A percentile compares a stretch with the other conserved stretches of the same genome.
phyloP scores from a whole-genome alignment of 2,329 filamentous ascomycete species.

The Xylariaceae sp. region DNA sequence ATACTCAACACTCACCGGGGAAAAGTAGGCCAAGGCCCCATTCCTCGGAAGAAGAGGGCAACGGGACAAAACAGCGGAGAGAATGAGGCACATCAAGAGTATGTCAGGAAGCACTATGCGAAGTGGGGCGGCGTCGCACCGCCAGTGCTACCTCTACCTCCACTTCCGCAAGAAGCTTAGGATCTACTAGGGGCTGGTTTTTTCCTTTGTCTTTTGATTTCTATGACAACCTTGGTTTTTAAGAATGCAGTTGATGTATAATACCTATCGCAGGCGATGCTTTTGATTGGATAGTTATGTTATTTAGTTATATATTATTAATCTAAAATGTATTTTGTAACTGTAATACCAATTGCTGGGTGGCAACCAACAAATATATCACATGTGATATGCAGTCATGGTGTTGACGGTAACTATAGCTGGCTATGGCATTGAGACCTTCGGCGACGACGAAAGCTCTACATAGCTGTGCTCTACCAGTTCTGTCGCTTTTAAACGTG shows the following conservation, averaged over 20 bases:
- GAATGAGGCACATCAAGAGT: neutral
- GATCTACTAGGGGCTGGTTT: too few relatives aligned
- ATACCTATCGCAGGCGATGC: neutral
- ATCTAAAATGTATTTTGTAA: neutral
- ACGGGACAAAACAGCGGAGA: neutral
- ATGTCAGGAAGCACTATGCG: neutral
- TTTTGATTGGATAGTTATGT: too few relatives aligned
- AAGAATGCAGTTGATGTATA: too few relatives aligned
- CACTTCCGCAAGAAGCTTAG: too few relatives aligned
- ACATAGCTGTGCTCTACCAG: neutral
- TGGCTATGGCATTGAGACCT: neutral
- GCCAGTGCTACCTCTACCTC: neutral
- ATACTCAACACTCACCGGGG: neutral
- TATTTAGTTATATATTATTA: too few relatives aligned
- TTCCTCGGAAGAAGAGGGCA: neutral
- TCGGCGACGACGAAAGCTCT: neutral
- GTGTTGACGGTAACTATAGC: neutral
- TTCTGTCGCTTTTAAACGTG: neutral
- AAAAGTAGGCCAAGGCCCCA: neutral
- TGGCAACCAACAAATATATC: neutral
- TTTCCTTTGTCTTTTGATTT: too few relatives aligned
- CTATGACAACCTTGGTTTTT: too few relatives aligned
- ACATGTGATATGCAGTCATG: neutral
- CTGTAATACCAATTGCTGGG: neutral
- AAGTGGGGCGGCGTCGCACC: neutral